Conservation (phyloP, 108 stramenopile genomes). For the Schizochytrium sp. region DNA sequence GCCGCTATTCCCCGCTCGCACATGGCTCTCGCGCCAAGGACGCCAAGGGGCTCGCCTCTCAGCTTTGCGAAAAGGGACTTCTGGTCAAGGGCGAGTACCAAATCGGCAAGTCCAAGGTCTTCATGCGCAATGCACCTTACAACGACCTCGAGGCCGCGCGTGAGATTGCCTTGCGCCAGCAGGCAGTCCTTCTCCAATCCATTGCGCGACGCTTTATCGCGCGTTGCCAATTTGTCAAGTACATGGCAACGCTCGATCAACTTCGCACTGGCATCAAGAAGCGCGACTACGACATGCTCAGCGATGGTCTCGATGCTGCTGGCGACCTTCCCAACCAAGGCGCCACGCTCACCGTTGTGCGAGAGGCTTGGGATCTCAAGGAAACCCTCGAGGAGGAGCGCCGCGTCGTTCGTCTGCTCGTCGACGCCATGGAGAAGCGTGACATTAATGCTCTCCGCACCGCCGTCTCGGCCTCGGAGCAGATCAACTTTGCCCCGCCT, state of each 20-base stretch:
- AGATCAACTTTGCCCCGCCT: constrained; percentile 10
- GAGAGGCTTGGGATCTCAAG: constrained; percentile 28
- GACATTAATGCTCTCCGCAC: constrained; percentile 32
- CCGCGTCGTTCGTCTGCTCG: constrained; percentile 19
- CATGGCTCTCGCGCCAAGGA: constrained; percentile 17
- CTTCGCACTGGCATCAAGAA: constrained; percentile 33
- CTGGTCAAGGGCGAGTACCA: constrained; percentile 31
- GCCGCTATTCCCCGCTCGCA: constrained; percentile 41
- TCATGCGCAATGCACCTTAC: constrained; percentile 51
- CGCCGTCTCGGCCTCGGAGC: constrained; percentile 28
- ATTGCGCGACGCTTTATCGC: constrained; percentile 18
- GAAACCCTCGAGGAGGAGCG: constrained; percentile 36
- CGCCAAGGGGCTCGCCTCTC: constrained; percentile 33
- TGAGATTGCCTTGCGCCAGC: constrained; percentile 31
- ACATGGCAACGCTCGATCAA: constrained; percentile 26
- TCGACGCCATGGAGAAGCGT: constrained; percentile 26
- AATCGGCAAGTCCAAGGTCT: constrained; percentile 48
- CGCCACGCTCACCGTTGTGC: constrained; percentile 24
- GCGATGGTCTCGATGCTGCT: background rate
- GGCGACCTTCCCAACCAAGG: constrained; percentile 36
- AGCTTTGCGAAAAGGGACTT: constrained; percentile 24
- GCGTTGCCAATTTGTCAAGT: constrained; percentile 3
- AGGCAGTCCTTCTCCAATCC: constrained; percentile 19
- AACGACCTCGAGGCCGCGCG: constrained; percentile 43
- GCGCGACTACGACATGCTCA: constrained; percentile 25